Base-by-base conservation (phyloP, 2,329 filamentous ascomycete genomes). In the Exophiala mesophila region DNA sequence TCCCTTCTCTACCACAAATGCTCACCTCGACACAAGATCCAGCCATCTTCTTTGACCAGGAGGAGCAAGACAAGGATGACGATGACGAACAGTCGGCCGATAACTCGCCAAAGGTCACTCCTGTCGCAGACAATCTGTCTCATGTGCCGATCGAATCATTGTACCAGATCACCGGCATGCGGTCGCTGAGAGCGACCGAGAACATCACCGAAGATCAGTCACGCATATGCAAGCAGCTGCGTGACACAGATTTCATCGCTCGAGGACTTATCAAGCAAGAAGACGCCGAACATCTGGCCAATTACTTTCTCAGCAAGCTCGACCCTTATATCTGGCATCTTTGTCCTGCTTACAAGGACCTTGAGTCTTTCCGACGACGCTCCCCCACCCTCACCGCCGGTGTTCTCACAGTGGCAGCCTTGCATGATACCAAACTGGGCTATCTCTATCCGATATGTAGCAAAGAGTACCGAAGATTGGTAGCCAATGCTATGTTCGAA, bases 401-500 rank as follows among this genome's bases (percentile, higher is more conserved):
- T 5, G 61, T 72, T 37, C 66, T 68, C 33, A 63, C 69, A 2
- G 68, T 73, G 3, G 65, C 66, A 6, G 70, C 73, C 3, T 61
- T 76, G 15, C 73, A 76, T 47, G 68, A 72, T 40, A 54, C 57
- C 3, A 54, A 54, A 5, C 53, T 59, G 5, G 44, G 52, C 30
- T 40, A 55, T 16, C 26, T 59, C 1, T 64, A 64, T 30, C 54
- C 58, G 18, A 49, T 54, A 4, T 74, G 72, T 55, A 73, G 67
- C 45, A 67, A 66, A 16, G 73, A 76, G 52, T 74, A 75, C 52
- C 68, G 70, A 21, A 66, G 65, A 16, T 55, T 76, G n/a, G 70
- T 74, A 26, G 70, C 73, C 3, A 67, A 69, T 31, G 70, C 71
- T 2, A 72, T 77, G 67, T 69, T 76, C 36, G 70, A 70, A 43